Percentiles rank a stretch among this genome's conserved stretches.
phyloP scores from a whole-genome alignment of 345 rosid genomes.

The Populus alba region DNA sequence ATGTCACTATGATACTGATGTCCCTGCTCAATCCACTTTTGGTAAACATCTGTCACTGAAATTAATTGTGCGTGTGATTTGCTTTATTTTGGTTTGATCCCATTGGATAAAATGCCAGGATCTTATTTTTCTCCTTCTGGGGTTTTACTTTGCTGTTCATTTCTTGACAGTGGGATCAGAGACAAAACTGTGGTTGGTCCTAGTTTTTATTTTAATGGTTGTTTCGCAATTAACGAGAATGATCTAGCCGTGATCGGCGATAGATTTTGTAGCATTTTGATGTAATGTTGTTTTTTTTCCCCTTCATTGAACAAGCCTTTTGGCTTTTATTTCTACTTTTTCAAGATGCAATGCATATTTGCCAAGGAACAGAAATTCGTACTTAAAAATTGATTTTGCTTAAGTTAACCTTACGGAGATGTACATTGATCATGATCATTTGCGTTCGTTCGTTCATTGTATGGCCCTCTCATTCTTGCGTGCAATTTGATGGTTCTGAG shows the following conservation, averaged over 20 bases:
- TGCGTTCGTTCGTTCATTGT: not conserved
- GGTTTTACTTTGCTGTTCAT: conserved; percentile 6
- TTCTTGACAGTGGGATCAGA: not conserved
- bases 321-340: not conserved
- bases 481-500: not conserved
- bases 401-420: not conserved
- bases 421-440: not conserved
- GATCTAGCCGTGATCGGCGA: not conserved
- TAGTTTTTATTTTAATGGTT: not conserved
- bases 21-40: conserved; percentile 46
- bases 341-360: not conserved
- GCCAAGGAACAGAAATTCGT: not conserved
- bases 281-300: not conserved
- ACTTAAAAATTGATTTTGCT: not conserved
- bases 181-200: not conserved
- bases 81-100: not conserved
- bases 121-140: not conserved
- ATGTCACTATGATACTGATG: conserved; percentile 30
- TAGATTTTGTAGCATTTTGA: not conserved
- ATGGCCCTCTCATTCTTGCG: not conserved
- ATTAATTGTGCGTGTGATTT: not conserved
- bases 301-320: not conserved
- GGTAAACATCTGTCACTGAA: conserved; percentile 19
- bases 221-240: not conserved
- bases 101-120: not conserved